Percentiles rank a stretch among this genome's conserved stretches.
phyloP scores from a whole-genome alignment of 1,284 basidiomycete genomes.

The Sporisorium scitamineum region DNA sequence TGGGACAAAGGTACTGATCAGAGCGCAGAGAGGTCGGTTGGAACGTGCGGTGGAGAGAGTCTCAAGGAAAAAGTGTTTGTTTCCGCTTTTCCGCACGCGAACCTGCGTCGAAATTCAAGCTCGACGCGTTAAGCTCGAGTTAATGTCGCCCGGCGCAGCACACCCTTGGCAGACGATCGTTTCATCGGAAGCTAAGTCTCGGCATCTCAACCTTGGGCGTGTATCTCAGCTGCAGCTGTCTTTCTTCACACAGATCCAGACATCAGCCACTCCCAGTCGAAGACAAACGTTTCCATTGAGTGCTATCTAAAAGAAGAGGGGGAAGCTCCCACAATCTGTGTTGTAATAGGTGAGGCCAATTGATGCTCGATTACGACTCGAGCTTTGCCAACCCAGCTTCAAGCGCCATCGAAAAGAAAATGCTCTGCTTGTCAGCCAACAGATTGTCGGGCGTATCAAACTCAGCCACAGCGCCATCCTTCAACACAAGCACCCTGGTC shows the following conservation, averaged over 20 bases:
- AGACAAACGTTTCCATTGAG: background rate
- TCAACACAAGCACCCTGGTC: constrained; percentile 85
- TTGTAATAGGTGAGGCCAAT: background rate
- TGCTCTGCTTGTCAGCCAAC: constrained; percentile 73
- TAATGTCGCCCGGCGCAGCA: background rate
- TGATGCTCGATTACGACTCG: constrained; percentile 17
- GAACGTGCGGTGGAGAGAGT: constrained; percentile 2
- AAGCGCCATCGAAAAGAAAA: constrained; percentile 67
- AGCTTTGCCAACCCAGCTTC: constrained; percentile 64
- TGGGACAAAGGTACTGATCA: too few relatives aligned
- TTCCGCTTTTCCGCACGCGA: constrained; percentile 2
- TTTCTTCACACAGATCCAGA: background rate
- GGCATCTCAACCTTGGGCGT: background rate
- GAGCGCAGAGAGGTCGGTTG: background rate
- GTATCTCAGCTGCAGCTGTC: background rate
- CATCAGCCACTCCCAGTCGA: background rate
- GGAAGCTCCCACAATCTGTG: too few relatives aligned
- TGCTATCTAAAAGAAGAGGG: background rate
- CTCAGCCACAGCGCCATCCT: constrained; percentile 80
- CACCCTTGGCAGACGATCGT: background rate
- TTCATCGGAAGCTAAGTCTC: background rate
- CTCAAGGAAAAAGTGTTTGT: constrained; percentile 3
- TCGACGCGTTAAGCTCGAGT: constrained; percentile 11
- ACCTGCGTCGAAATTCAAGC: background rate
- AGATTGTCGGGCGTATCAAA: constrained; percentile 79